These are phyloP conservation scores for Hypomyces perniciosus DNA, from an alignment of 2,329 filamentous ascomycete genomes.

Conservation along the genomic window DNA sequence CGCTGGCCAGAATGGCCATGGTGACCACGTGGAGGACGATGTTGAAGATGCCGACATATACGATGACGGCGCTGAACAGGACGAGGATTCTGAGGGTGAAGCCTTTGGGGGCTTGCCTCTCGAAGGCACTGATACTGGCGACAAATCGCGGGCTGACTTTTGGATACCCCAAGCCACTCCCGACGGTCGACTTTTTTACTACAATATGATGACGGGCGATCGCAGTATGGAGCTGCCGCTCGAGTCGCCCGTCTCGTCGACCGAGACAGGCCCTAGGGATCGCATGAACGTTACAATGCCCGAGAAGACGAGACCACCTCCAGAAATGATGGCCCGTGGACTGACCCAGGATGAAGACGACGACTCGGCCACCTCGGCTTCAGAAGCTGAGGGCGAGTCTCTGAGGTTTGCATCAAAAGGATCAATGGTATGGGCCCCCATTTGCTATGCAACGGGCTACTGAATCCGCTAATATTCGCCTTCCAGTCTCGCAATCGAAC, in stretches of 20 bases:
- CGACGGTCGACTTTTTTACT: slow-evolving; percentile 91
- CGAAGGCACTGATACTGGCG: slow-evolving; percentile 55
- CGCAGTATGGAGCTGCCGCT: slow-evolving; percentile 91
- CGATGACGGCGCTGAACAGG: slow-evolving; percentile 62
- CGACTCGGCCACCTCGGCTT: slow-evolving; percentile 77
- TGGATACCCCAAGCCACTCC: slow-evolving; percentile 98
- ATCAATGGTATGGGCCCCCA: slow-evolving; percentile 51
- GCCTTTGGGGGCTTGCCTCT: slow-evolving; percentile 58
- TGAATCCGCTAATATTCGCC: background rate
- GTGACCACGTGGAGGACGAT: slow-evolving; percentile 55
- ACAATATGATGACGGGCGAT: slow-evolving; percentile 94
- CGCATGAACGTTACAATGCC: slow-evolving; percentile 84
- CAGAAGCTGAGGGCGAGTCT: slow-evolving; percentile 75
- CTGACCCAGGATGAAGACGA: slow-evolving; percentile 81
- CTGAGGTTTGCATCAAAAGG: slow-evolving; percentile 60
- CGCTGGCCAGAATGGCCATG: slow-evolving; percentile 47
- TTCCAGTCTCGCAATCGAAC: slow-evolving; percentile 55
- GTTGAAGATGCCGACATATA: slow-evolving; percentile 59
- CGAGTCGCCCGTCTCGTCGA: slow-evolving; percentile 75
- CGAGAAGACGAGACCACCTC: slow-evolving; percentile 81
- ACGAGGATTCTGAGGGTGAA: slow-evolving; percentile 56
- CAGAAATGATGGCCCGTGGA: slow-evolving; percentile 84
- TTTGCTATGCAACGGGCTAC: background rate
- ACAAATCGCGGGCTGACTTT: slow-evolving; percentile 85
- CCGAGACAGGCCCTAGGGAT: slow-evolving; percentile 81